phyloP scores from a whole-genome alignment of 495 filamentous ascomycete species.

The Hypoxylon intermedium region DNA sequence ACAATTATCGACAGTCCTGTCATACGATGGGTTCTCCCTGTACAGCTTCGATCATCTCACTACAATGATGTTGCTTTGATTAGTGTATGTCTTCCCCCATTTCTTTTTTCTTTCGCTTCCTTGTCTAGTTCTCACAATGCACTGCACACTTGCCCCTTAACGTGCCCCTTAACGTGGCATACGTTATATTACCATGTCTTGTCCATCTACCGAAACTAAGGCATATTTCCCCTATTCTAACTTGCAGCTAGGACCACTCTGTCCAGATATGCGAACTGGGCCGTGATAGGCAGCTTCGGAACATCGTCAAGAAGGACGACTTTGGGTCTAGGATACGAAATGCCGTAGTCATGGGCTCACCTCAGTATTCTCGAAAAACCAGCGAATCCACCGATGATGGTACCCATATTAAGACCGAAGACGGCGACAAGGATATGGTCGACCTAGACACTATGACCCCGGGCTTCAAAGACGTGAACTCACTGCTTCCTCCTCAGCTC shows the following conservation, averaged over 20 bases:
- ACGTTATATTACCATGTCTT: too few relatives aligned
- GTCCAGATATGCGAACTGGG: slow-evolving; percentile 74
- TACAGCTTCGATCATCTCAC: slow-evolving; percentile 69
- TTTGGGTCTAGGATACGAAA: slow-evolving; percentile 75
- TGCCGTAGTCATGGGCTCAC: slow-evolving; percentile 65
- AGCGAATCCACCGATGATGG: slow-evolving; percentile 43
- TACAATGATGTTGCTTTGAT: slow-evolving; percentile 93
- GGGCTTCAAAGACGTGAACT: slow-evolving; percentile 10
- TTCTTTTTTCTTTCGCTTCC: slow-evolving; percentile 7
- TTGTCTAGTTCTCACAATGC: background rate
- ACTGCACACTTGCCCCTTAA: too few relatives aligned
- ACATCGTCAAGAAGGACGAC: slow-evolving; percentile 74
- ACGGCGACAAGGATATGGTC: slow-evolving; percentile 13
- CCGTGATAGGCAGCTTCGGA: slow-evolving; percentile 68
- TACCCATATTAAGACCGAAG: slow-evolving; percentile 39
- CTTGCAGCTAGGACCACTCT: slow-evolving; percentile 60
- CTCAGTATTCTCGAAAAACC: slow-evolving; percentile 37
- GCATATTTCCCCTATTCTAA: slow-evolving; percentile 34
- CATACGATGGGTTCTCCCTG: slow-evolving; percentile 81
- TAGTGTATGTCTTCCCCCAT: slow-evolving; percentile 61
- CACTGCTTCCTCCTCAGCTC: slow-evolving; percentile 73
- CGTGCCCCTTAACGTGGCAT: too few relatives aligned
- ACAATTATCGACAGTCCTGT: slow-evolving; percentile 79
- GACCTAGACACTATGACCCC: slow-evolving; percentile 10
- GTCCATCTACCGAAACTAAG: background rate